Percentiles rank a stretch among this genome's conserved stretches.
Conservation (phyloP, 495 filamentous ascomycete species). For the Zalerion maritima region DNA sequence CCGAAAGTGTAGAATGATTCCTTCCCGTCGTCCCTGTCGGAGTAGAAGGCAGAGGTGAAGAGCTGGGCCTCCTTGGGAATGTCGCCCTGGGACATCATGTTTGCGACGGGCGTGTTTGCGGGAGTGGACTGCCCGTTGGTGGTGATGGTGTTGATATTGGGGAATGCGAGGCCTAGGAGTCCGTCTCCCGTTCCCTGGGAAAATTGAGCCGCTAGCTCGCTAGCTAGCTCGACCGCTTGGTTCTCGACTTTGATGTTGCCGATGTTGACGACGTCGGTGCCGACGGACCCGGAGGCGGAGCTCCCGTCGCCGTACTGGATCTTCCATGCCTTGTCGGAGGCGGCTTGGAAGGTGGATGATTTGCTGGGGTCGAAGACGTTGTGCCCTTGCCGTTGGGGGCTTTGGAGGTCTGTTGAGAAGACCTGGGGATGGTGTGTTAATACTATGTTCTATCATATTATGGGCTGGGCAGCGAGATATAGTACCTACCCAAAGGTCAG, state of each 20-base stretch:
- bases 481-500: constrained; percentile 58
- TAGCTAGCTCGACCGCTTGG: constrained; percentile 58
- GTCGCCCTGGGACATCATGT: constrained; percentile 55
- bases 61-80: constrained; percentile 48
- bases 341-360: constrained; percentile 46
- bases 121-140: constrained; percentile 26
- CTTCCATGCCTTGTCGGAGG: constrained; percentile 41
- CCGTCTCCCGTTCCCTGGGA: constrained; percentile 48
- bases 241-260: constrained; percentile 54
- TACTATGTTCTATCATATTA: constrained; percentile 1
- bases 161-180: constrained; percentile 57
- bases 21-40: constrained; percentile 44
- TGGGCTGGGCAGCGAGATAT: background rate
- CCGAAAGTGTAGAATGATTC: constrained; percentile 70
- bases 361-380: constrained; percentile 42
- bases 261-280: constrained; percentile 51
- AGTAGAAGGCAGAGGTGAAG: constrained; percentile 64
- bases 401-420: constrained; percentile 44
- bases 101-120: constrained; percentile 58
- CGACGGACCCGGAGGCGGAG: constrained; percentile 53
- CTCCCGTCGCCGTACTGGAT: constrained; percentile 65
- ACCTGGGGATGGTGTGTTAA: constrained; percentile 29
- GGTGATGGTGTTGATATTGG: constrained; percentile 54
- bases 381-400: constrained; percentile 22
- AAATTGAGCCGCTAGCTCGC: constrained; percentile 48